Conservation (phyloP, 2,329 filamentous ascomycete species). For the Penicillium crustosum region DNA sequence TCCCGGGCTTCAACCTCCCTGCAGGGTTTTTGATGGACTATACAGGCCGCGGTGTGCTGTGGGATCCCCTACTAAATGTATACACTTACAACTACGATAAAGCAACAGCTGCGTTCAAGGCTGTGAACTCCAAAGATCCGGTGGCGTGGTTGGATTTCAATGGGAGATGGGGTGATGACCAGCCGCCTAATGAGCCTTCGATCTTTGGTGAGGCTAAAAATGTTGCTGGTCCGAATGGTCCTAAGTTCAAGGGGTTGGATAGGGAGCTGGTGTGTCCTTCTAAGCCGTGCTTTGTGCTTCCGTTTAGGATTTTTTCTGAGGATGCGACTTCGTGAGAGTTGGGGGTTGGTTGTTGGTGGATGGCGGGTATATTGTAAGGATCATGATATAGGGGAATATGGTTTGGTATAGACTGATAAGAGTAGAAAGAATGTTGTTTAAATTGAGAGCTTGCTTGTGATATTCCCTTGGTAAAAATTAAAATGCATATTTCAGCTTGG, state of each 20-base stretch:
- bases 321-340: conserved; percentile 4
- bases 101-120: conserved; percentile 44
- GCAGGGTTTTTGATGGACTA: conserved; percentile 55
- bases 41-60: conserved; percentile 55
- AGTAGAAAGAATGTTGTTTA: not conserved
- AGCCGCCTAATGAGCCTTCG: conserved; percentile 54
- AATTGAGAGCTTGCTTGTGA: not conserved
- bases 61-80: conserved; percentile 59
- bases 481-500: too few species aligned
- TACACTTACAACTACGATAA: conserved; percentile 58
- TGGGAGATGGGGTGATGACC: conserved; percentile 63
- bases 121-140: conserved; percentile 50
- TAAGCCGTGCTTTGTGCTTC: conserved; percentile 46
- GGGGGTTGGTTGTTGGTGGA: not conserved
- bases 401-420: not conserved
- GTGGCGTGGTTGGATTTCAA: conserved; percentile 57
- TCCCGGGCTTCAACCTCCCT: conserved; percentile 60
- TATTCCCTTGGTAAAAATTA: not conserved
- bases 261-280: conserved; percentile 59
- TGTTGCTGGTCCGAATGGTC: conserved; percentile 60
- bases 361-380: not conserved
- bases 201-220: conserved; percentile 58
- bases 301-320: conserved; percentile 31
- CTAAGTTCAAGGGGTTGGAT: conserved; percentile 59
- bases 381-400: not conserved